Evolutionary conservation across 345 rosid species (phyloP).

Genomic region (Melaleuca quinquenervia): DNA sequence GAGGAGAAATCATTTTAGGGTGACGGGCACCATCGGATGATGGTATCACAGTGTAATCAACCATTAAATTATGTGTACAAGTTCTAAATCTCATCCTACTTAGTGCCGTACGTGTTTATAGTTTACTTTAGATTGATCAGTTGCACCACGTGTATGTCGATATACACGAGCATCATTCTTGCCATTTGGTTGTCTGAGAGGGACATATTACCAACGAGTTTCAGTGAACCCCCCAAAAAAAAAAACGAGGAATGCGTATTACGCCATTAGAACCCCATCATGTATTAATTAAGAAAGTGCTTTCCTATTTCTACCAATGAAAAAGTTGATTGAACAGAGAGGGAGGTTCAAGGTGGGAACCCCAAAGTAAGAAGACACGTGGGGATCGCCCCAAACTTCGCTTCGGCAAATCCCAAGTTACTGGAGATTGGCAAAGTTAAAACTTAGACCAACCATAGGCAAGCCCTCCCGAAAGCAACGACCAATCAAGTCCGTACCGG

Average conservation of each 20-base stretch:
- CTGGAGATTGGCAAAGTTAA: background rate
- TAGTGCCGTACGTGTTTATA: background rate
- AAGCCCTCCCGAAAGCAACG: background rate
- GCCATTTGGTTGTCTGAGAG: no score
- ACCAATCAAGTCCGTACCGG: background rate
- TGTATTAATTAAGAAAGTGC: background rate
- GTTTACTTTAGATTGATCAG: background rate
- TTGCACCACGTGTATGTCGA: background rate
- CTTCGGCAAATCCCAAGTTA: background rate
- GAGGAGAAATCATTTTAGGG: background rate
- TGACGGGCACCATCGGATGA: background rate
- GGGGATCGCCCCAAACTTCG: background rate
- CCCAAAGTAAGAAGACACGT: background rate
- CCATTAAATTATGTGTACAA: fast-evolving
- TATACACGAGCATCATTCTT: no score
- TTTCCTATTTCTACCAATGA: background rate
- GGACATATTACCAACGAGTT: background rate
- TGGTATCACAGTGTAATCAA: background rate
- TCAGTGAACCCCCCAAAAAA: background rate
- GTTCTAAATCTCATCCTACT: background rate
- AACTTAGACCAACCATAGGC: background rate
- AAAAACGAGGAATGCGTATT: background rate
- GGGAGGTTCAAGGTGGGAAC: background rate
- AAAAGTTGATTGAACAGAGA: background rate
- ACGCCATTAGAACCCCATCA: background rate